These are phyloP conservation scores for Colletotrichum chlorophyti DNA, from an alignment of 2,329 filamentous ascomycete species.

Conservation along the genomic window DNA sequence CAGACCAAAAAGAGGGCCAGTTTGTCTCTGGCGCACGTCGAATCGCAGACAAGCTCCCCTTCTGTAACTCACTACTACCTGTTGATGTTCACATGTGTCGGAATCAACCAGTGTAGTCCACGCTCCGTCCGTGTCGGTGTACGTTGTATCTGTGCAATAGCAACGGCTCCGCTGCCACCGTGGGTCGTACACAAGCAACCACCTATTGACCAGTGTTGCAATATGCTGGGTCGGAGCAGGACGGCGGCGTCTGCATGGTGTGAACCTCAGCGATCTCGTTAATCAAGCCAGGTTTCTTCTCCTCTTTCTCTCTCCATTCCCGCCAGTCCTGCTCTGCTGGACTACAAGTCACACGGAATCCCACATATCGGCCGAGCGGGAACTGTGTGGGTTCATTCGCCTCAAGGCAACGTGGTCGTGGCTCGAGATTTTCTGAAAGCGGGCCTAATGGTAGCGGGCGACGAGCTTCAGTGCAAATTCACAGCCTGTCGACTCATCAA, in stretches of 20 bases:
- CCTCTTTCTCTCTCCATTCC: not conserved
- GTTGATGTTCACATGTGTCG: slow-evolving; percentile 1
- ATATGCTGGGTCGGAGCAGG: slow-evolving; percentile 15
- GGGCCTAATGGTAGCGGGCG: not conserved
- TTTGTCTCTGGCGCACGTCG: slow-evolving; percentile 10
- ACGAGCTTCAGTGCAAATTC: not conserved
- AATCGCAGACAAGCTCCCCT: slow-evolving; percentile 18
- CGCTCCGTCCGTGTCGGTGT: not conserved
- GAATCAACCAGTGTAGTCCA: not conserved
- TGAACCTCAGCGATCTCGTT: slow-evolving; percentile 1
- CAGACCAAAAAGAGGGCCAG: not conserved
- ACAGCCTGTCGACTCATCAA: too few species aligned
- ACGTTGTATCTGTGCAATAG: too few species aligned
- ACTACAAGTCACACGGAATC: not conserved
- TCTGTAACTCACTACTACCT: slow-evolving; percentile 7
- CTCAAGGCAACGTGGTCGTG: not conserved
- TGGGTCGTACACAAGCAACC: not conserved
- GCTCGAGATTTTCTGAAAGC: slow-evolving; percentile 1
- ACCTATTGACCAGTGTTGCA: not conserved
- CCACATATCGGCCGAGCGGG: not conserved
- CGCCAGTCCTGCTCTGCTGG: not conserved
- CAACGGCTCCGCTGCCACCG: too few species aligned
- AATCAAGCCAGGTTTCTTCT: not conserved
- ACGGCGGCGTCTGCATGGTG: slow-evolving; percentile 17
- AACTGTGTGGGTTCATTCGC: too few species aligned